These are phyloP conservation scores for Yamadazyma sp. DNA, from an alignment of 805 yeast species.

Conservation along the genomic window DNA sequence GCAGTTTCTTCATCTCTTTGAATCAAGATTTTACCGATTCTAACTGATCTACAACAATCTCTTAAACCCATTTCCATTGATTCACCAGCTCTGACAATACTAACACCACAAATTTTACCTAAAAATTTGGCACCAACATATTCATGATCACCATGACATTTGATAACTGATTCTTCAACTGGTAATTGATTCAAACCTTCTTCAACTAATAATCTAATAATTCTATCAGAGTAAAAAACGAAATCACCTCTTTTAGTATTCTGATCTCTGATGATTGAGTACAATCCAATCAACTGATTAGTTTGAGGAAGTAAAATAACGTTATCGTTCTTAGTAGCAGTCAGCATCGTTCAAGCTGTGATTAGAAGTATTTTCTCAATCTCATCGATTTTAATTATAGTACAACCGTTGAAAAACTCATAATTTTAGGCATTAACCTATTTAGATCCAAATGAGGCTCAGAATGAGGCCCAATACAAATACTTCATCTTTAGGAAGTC, in stretches of 20 bases:
- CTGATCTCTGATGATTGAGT: slow-evolving; percentile 85
- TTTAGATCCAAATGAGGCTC: no score
- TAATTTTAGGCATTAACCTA: no score
- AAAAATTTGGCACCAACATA: slow-evolving; percentile 77
- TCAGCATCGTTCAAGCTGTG: slow-evolving; percentile 6
- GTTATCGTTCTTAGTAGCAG: slow-evolving; percentile 29
- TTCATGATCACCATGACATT: slow-evolving; percentile 71
- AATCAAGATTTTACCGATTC: slow-evolving; percentile 93
- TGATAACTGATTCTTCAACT: slow-evolving; percentile 62
- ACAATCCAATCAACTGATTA: slow-evolving; percentile 82
- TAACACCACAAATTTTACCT: slow-evolving; percentile 97
- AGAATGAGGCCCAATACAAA: no score
- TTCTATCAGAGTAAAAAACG: slow-evolving; percentile 92
- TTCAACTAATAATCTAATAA: slow-evolving; percentile 89
- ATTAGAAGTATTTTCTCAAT: no score
- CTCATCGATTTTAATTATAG: no score
- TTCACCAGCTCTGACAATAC: slow-evolving; percentile 98
- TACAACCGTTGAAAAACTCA: no score
- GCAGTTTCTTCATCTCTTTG: slow-evolving; percentile 99
- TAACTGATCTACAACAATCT: slow-evolving; percentile 93
- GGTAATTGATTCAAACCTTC: slow-evolving; percentile 94
- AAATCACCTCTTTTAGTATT: slow-evolving; percentile 85
- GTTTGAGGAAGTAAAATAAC: slow-evolving; percentile 79
- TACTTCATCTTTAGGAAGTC: no score
- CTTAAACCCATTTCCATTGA: slow-evolving; percentile 98